Base-by-base conservation (phyloP, 2,329 filamentous ascomycete genomes). In the Aspergillus ochraceus region DNA sequence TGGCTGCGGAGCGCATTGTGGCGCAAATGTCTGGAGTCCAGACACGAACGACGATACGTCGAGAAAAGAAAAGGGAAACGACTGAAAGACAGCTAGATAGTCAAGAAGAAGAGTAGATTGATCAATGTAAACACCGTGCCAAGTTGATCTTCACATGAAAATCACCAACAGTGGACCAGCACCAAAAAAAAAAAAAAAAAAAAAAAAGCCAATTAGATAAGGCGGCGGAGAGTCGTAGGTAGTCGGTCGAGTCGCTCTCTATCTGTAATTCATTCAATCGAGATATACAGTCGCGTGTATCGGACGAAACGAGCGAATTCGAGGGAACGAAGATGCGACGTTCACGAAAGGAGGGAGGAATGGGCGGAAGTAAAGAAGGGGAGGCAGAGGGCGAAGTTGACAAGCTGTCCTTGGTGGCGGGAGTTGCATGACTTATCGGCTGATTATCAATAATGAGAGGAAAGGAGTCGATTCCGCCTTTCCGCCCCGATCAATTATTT, bases 1-100 rank as follows among this genome's bases (percentile, higher is more conserved):
- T 80, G 59, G 81, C 78, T 56, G 83, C 81, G 58, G 80, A 74
- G 67, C 79, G 82, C 84, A 86, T 86, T 45, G 65, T 69, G 22
- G 46, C 54, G 54, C 26, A 32, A 30, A 47, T 12, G 22, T 51
- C 50, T 45, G 26, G n/a, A 20, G 24, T n/a, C 12, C 36, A 42
- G 6, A 26, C 20, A 22, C 24, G 12, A 49, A n/a, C 39, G n/a
- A 29, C 2, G 30, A 11, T 51, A 50, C 19, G 36, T 49, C 50
- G 26, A 50, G 50, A 39, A 17, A 22, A 12, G 14, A 45, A 53
- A 42, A 49, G 49, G 22, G 22, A 49, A 22, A 24, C 26, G 52
- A 53, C 20, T 17, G 26, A 39, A 36, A 42, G 36, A 42, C 14
- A 42, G 36, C 36, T 42, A 42, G 36, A 42, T 42, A 42, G 14